These are phyloP conservation scores for Phylloporus sp. DNA, from an alignment of 1,284 basidiomycete species.

Conservation along the genomic window DNA sequence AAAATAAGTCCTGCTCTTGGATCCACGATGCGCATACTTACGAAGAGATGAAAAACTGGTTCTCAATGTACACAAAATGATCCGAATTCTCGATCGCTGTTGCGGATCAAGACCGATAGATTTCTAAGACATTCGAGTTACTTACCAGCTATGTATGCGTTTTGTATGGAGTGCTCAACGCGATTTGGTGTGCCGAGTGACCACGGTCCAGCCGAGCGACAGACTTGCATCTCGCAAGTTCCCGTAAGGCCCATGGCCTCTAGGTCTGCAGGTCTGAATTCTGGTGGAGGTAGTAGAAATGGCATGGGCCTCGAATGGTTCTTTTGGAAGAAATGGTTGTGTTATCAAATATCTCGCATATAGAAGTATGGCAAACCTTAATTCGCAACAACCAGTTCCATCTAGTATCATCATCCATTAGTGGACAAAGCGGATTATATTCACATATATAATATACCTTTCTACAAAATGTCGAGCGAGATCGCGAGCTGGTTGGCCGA, in stretches of 20 bases:
- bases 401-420: slow-evolving; percentile 46
- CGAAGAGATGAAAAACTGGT: slow-evolving; percentile 99
- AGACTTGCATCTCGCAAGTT: slow-evolving; percentile 97
- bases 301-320: slow-evolving; percentile 94
- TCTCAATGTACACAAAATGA: slow-evolving; percentile 94
- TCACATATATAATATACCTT: slow-evolving; percentile 56
- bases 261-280: slow-evolving; percentile 88
- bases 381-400: slow-evolving; percentile 93
- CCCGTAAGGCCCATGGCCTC: slow-evolving; percentile 87
- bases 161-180: slow-evolving; percentile 94
- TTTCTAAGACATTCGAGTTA: neutral
- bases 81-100: slow-evolving; percentile 94
- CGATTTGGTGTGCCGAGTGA: slow-evolving; percentile 89
- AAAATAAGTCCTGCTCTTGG: slow-evolving; percentile 12
- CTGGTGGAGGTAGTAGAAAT: slow-evolving; percentile 92
- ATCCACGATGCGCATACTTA: slow-evolving; percentile 46
- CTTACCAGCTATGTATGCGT: slow-evolving; percentile 90
- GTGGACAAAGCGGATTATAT: slow-evolving; percentile 25
- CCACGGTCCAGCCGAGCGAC: slow-evolving; percentile 95
- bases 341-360: neutral
- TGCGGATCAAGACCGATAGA: neutral
- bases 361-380: slow-evolving; percentile 63
- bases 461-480: slow-evolving; percentile 95
- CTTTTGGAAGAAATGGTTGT: slow-evolving; percentile 44
- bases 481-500: slow-evolving; percentile 96